A percentile compares a stretch with the other conserved stretches of the same genome.
Conservation (phyloP, 1,284 basidiomycete species). For the Ustilago trichophora region DNA sequence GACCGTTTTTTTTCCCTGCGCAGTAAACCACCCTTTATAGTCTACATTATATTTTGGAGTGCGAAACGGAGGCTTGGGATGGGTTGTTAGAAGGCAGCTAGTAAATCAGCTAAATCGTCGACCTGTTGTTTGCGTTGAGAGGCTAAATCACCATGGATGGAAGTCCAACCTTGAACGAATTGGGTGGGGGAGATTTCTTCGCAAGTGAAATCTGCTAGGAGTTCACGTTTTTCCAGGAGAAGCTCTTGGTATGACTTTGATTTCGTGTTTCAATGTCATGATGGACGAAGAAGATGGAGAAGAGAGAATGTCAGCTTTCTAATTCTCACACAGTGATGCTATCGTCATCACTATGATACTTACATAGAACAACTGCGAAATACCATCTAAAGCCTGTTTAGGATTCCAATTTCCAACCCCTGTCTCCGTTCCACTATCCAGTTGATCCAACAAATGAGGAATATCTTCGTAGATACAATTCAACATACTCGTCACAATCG, state of each 20-base stretch:
- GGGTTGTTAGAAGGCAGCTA: slow-evolving; percentile 52
- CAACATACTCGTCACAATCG: slow-evolving; percentile 15
- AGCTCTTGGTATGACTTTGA: slow-evolving; percentile 60
- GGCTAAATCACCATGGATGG: slow-evolving; percentile 37
- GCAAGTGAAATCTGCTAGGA: slow-evolving; percentile 60
- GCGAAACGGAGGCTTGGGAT: no score
- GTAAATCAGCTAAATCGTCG: slow-evolving; percentile 60
- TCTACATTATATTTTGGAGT: no score
- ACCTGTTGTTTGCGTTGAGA: slow-evolving; percentile 56
- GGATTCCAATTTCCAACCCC: slow-evolving; percentile 48
- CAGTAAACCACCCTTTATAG: no score
- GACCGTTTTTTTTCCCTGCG: no score
- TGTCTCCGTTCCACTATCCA: slow-evolving; percentile 25
- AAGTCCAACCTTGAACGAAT: slow-evolving; percentile 49
- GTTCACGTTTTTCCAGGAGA: slow-evolving; percentile 54
- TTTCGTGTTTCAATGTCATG: not conserved
- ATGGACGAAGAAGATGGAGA: not conserved
- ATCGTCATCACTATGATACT: slow-evolving; percentile 7
- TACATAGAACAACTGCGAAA: slow-evolving; percentile 60
- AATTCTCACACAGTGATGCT: no score
- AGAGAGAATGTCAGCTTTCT: no score
- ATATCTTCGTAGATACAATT: slow-evolving; percentile 24
- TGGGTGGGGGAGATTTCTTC: slow-evolving; percentile 49
- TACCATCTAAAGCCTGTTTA: slow-evolving; percentile 47
- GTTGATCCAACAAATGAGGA: slow-evolving; percentile 48